These are phyloP conservation scores for Extremus antarcticus DNA, from an alignment of 495 filamentous ascomycete species.

Conservation along the genomic window DNA sequence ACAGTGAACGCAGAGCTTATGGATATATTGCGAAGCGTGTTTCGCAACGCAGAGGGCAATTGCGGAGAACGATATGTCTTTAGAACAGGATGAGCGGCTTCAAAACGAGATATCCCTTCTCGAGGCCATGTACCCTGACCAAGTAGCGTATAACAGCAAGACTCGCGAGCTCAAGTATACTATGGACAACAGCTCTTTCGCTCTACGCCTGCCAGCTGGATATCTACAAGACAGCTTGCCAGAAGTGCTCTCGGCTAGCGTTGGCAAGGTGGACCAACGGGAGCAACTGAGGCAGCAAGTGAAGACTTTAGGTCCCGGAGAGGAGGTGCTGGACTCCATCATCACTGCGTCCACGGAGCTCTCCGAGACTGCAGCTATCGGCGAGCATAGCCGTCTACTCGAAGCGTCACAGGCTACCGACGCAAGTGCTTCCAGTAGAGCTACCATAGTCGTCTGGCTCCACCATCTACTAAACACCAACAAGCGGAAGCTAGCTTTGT, in stretches of 20 bases:
- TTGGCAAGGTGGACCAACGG: slow-evolving; percentile 22
- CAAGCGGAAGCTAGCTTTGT: slow-evolving; percentile 31
- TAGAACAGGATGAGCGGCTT: slow-evolving; percentile 11
- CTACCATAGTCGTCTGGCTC: slow-evolving; percentile 32
- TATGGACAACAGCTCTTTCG: slow-evolving; percentile 6
- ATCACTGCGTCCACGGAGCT: slow-evolving; percentile 19
- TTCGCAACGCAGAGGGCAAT: too few relatives aligned
- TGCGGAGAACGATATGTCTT: too few relatives aligned
- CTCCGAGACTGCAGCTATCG: not conserved
- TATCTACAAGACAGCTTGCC: slow-evolving; percentile 23
- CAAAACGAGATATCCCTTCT: slow-evolving; percentile 25
- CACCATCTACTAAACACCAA: slow-evolving; percentile 32
- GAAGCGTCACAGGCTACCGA: not conserved
- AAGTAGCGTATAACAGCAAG: slow-evolving; percentile 20
- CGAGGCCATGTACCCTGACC: slow-evolving; percentile 29
- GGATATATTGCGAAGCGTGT: too few relatives aligned
- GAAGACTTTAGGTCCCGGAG: slow-evolving; percentile 16
- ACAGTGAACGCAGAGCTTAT: too few relatives aligned
- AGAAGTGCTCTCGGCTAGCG: slow-evolving; percentile 23
- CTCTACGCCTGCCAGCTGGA: slow-evolving; percentile 23
- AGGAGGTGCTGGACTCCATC: slow-evolving; percentile 29
- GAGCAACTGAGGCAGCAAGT: slow-evolving; percentile 20
- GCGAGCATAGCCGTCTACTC: not conserved
- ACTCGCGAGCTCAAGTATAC: slow-evolving; percentile 25
- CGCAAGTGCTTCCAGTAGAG: not conserved